Conservation (phyloP, 164 flowering plant species). For the Paratinospora sagittata region DNA sequence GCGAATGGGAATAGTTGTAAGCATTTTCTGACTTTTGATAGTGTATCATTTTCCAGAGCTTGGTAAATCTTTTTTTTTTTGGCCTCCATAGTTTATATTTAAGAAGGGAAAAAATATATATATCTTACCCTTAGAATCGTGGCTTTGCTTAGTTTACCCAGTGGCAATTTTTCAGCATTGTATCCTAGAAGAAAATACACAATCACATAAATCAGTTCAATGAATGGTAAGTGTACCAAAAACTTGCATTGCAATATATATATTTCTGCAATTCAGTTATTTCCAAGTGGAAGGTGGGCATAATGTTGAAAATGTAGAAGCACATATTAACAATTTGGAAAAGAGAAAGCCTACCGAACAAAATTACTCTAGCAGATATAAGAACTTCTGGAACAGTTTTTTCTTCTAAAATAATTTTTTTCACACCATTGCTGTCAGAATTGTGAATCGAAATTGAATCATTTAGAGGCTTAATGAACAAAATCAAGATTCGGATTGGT, state of each 20-base stretch:
- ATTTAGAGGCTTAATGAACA: too few relatives aligned
- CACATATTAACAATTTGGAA: neutral
- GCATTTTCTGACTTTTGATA: neutral
- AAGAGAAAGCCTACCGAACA: neutral
- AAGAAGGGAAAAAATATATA: neutral
- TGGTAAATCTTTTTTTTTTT: neutral
- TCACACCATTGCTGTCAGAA: too few relatives aligned
- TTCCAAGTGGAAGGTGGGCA: neutral
- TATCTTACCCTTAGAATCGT: conserved; percentile 71
- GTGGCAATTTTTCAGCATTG: conserved; percentile 90
- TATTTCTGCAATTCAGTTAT: neutral
- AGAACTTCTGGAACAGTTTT: neutral
- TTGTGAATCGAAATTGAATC: too few relatives aligned
- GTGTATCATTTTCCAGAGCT: neutral
- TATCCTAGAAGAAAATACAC: conserved; percentile 48
- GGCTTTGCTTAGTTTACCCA: conserved; percentile 90
- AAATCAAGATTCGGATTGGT: too few relatives aligned
- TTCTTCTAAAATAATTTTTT: too few relatives aligned
- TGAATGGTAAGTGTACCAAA: neutral
- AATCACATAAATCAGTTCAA: neutral
- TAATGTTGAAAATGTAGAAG: neutral
- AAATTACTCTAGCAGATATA: neutral
- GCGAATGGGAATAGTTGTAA: neutral
- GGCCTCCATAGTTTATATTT: neutral
- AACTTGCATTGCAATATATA: neutral